Evolutionary conservation across 192 early-diverging fungal genomes (phyloP).

Genomic region (Backusella macrospora): DNA sequence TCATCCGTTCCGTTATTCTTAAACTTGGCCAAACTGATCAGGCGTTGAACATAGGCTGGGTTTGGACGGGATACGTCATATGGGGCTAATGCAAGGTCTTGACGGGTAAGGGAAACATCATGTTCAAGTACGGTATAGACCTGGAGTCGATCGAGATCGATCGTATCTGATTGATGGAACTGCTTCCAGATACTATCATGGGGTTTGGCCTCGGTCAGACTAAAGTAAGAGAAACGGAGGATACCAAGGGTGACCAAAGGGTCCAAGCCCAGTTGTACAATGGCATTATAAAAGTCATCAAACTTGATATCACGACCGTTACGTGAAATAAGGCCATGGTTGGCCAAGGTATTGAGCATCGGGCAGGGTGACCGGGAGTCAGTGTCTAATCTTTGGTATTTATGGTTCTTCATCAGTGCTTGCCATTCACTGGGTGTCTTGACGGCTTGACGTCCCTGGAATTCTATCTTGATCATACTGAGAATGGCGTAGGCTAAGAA

Average conservation of each 20-base stretch:
- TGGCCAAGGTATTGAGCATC: conserved; percentile 27
- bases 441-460: neutral
- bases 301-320: neutral
- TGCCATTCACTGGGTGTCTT: conserved; percentile 1
- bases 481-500: neutral
- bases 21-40: neutral
- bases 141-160: conserved; percentile 5
- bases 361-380: conserved; percentile 24
- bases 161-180: neutral
- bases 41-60: neutral
- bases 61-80: neutral
- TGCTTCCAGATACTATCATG: neutral
- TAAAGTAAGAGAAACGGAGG: neutral
- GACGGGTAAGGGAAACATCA: conserved; percentile 13
- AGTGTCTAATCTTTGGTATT: neutral
- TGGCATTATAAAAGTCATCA: conserved; percentile 7
- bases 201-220: neutral
- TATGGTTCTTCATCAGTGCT: conserved; percentile 8
- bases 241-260: neutral
- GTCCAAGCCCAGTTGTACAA: neutral
- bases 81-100: neutral
- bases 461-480: neutral
- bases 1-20: neutral
- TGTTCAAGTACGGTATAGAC: conserved; percentile 7
- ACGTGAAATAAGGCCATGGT: conserved; percentile 20